These are phyloP conservation scores for Ceratobasidium sp. DNA, from an alignment of 1,284 basidiomycete genomes.

Conservation along the genomic window DNA sequence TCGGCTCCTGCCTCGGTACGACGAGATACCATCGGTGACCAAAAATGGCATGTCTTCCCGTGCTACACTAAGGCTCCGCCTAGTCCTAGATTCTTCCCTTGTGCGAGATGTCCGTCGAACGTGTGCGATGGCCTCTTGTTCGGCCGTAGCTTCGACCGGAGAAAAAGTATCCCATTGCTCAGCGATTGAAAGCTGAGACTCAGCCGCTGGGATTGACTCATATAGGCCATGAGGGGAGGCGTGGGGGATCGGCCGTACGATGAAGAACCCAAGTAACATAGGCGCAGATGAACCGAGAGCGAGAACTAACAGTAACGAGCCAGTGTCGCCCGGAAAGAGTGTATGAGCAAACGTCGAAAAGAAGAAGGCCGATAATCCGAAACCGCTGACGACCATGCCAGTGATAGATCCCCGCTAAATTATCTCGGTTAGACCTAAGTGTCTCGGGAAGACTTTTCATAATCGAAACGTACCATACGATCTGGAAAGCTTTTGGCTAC, in stretches of 20 bases:
- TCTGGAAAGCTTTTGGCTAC: conserved; percentile 56
- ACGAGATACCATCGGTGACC: conserved; percentile 2
- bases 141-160: conserved; percentile 40
- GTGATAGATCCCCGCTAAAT: conserved; percentile 75
- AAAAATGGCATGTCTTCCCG: conserved; percentile 23
- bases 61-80: conserved; percentile 17
- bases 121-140: conserved; percentile 35
- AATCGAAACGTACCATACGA: conserved; percentile 45
- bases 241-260: conserved; percentile 69
- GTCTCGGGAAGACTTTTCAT: background rate
- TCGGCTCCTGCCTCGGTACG: conserved; percentile 24
- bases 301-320: conserved; percentile 74
- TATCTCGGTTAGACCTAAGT: background rate
- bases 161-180: conserved; percentile 43
- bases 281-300: conserved; percentile 75
- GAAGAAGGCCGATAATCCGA: conserved; percentile 83
- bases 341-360: conserved; percentile 75
- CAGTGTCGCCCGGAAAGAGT: conserved; percentile 75
- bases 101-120: conserved; percentile 8
- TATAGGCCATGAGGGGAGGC: conserved; percentile 46
- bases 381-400: conserved; percentile 81
- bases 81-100: background rate
- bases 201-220: conserved; percentile 26
- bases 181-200: conserved; percentile 26
- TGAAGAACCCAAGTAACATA: conserved; percentile 72